Evolutionary conservation across 176 grass and related monocot species (phyloP).

Genomic region (Oryza officinalis): DNA sequence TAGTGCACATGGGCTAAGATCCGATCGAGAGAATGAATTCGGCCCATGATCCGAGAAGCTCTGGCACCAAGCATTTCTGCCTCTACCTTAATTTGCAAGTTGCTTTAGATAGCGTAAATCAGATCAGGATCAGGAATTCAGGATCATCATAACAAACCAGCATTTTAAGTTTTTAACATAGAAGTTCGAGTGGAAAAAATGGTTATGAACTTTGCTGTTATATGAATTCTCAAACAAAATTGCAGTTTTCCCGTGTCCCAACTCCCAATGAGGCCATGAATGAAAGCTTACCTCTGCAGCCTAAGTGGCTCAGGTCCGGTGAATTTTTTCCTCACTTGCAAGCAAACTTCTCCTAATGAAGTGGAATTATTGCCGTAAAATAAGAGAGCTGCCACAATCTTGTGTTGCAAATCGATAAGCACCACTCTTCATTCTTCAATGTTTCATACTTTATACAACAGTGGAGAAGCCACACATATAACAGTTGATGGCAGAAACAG

Average conservation of each 20-base stretch:
- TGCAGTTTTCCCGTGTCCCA: background rate
- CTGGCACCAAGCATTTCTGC: background rate
- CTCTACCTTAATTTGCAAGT: background rate
- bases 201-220: background rate
- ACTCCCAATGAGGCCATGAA: background rate
- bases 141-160: background rate
- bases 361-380: background rate
- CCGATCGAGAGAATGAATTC: background rate
- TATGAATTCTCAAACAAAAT: background rate
- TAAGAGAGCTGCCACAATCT: background rate
- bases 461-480: slow-evolving; percentile 15
- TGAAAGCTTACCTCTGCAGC: background rate
- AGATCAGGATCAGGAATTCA: background rate
- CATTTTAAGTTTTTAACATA: background rate
- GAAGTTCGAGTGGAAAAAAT: background rate
- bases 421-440: background rate
- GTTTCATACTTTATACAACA: background rate
- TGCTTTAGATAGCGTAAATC: background rate
- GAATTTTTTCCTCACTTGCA: background rate
- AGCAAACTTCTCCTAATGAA: background rate
- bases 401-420: background rate
- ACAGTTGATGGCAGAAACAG: background rate
- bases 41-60: slow-evolving; percentile 5
- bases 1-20: background rate
- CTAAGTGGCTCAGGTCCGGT: background rate